A percentile compares a stretch with the other conserved stretches of the same genome.
Conservation (phyloP, 306 rosid species). For the Hippophae gyantsensis region DNA sequence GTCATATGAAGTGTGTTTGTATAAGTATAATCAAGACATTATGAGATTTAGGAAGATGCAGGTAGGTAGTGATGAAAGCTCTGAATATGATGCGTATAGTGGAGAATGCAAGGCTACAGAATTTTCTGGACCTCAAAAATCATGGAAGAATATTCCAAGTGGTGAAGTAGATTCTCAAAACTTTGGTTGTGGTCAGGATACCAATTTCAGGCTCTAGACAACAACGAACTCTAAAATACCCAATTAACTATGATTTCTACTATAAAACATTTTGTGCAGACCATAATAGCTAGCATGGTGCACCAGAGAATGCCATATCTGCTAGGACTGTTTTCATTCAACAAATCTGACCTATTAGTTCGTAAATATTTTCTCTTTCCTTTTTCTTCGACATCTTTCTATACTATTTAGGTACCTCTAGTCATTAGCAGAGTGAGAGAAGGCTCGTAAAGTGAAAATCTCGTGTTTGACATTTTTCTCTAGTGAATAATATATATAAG, state of each 20-base stretch:
- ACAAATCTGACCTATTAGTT: conserved; percentile 3
- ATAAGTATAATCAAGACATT: conserved; percentile 44
- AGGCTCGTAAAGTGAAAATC: conserved; percentile 31
- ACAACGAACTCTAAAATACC: background rate
- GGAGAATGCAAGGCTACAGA: conserved; percentile 33
- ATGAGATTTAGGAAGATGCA: conserved; percentile 52
- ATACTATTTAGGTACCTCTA: conserved; percentile 22
- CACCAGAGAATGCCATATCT: conserved; percentile 5
- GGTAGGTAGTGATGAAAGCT: conserved; percentile 33
- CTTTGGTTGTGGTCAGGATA: conserved; percentile 5
- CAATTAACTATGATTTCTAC: background rate
- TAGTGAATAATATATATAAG: conserved; percentile 16
- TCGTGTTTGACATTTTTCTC: conserved; percentile 6
- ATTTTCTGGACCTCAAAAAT: conserved; percentile 19
- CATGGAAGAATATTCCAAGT: conserved; percentile 26
- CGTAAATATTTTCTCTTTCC: too few species aligned
- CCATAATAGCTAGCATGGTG: background rate
- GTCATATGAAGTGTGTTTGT: too few species aligned
- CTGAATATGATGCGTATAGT: conserved; percentile 36
- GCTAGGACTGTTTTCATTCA: conserved; percentile 18
- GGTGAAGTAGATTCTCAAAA: conserved; percentile 42
- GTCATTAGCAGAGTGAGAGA: conserved; percentile 21
- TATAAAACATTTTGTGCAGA: background rate
- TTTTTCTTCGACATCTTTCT: background rate
- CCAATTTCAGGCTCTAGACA: too few species aligned